Conservation (phyloP, 1,284 basidiomycete species). For the Ustilago crameri region DNA sequence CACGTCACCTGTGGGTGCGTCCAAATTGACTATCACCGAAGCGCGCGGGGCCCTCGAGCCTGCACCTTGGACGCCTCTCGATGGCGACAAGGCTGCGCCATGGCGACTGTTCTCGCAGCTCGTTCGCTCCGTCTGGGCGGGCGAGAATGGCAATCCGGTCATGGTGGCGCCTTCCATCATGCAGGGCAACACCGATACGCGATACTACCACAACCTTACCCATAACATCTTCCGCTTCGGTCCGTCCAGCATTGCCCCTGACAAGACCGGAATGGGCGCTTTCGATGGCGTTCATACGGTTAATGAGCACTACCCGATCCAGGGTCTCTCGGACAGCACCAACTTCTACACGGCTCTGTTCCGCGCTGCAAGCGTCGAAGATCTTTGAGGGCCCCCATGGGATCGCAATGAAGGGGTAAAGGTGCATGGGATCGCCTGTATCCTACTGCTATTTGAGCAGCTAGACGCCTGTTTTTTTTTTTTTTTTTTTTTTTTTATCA, state of each 20-base stretch:
- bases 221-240: conserved; percentile 74
- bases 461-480: no score
- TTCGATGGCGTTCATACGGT: conserved; percentile 75
- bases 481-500: no score
- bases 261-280: conserved; percentile 67
- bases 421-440: no score
- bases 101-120: conserved; percentile 73
- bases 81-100: conserved; percentile 68
- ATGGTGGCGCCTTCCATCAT: conserved; percentile 73
- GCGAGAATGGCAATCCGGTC: conserved; percentile 66
- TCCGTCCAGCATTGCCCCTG: conserved; percentile 57
- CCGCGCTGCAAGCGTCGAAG: conserved; percentile 68
- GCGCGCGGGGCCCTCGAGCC: conserved; percentile 73
- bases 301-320: conserved; percentile 72
- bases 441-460: no score
- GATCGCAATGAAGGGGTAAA: no score
- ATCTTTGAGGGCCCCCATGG: conserved; percentile 26
- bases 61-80: conserved; percentile 73
- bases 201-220: conserved; percentile 72
- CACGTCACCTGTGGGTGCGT: conserved; percentile 8
- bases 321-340: conserved; percentile 70
- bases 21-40: conserved; percentile 69
- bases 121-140: conserved; percentile 71
- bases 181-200: conserved; percentile 71
- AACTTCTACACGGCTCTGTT: conserved; percentile 72